A percentile compares a stretch with the other conserved stretches of the same genome.
phyloP scores from a whole-genome alignment of 1,284 basidiomycete genomes.

The Pisolithus thermaeus region DNA sequence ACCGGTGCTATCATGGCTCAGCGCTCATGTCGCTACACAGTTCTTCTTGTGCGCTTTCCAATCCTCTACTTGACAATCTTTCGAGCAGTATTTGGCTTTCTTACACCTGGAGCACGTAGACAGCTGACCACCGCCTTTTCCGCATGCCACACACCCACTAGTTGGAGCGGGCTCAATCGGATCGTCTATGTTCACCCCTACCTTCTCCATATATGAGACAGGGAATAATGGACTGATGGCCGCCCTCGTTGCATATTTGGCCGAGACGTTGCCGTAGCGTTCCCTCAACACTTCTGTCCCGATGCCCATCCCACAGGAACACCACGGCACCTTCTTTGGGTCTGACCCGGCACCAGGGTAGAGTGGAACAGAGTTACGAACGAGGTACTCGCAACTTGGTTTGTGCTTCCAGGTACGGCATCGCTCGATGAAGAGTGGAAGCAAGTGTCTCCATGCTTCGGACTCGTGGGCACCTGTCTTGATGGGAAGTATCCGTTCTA shows the following conservation, averaged over 20 bases:
- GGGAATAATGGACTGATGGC: slow-evolving; percentile 46
- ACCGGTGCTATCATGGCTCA: too few relatives aligned
- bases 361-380: slow-evolving; percentile 26
- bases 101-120: slow-evolving; percentile 33
- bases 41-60: slow-evolving; percentile 40
- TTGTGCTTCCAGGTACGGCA: slow-evolving; percentile 48
- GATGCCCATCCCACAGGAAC: slow-evolving; percentile 43
- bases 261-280: slow-evolving; percentile 25
- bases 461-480: slow-evolving; percentile 26
- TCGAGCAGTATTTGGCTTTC: slow-evolving; percentile 36
- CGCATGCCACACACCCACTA: slow-evolving; percentile 24
- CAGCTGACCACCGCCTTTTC: slow-evolving; percentile 19
- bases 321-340: slow-evolving; percentile 33
- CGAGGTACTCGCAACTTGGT: slow-evolving; percentile 39
- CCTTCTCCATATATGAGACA: slow-evolving; percentile 37
- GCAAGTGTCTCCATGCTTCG: slow-evolving; percentile 40
- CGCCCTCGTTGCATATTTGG: slow-evolving; percentile 37
- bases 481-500: slow-evolving; percentile 12
- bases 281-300: slow-evolving; percentile 27
- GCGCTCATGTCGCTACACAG: slow-evolving; percentile 6
- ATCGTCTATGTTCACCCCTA: slow-evolving; percentile 12
- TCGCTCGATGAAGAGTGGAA: slow-evolving; percentile 44
- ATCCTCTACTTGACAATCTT: slow-evolving; percentile 38
- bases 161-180: background rate
- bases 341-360: slow-evolving; percentile 20